Base-by-base conservation (phyloP, 2,329 filamentous ascomycete species). In the Diaporthe citriasiana region DNA sequence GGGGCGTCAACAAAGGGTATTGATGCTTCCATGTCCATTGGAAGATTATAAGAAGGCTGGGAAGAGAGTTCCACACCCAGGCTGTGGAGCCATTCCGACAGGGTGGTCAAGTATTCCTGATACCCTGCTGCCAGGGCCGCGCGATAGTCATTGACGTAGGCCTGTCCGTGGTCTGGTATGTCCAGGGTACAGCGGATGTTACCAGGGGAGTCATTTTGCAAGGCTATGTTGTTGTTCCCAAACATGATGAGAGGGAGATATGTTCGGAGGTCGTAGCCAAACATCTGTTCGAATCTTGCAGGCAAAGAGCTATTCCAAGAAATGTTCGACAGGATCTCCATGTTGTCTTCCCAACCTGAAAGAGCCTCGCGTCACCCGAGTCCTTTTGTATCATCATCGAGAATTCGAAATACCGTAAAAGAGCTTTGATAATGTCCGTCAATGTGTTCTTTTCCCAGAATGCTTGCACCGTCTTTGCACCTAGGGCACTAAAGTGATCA, bases 41-140 rank as follows among this genome's bases (percentile, higher is more conserved):
- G 82, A 10, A 85, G 57, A 66, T 85, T 84, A 74, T 87, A 87
- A 0, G 78, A 80, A 0, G 82, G 76, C 74, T 87, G 85, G 1
- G 79, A 76, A 0, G 84, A 86, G 59, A 80, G 82, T 45, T 83
- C 76, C 0, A 85, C 27, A 1, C 78, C 79, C 0, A 86, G 77
- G 25, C 77, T 65, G 1, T 76, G 55, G 12, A 82, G 76, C 82
- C 83, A 85, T 33, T 56, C 10, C 9, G 63, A 69, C 25, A 73
- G 19, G 10, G 71, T 53, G n/a, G 25, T n/a, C 6, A 73, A 53
- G 10, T 73, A 73, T 17, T 59, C 33, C 25, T 60, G 57, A 17
- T 60, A 45, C 13, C 57, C 57, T 12, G 57, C 57, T 60, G 57
- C 38, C 38, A 60, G n/a, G 19, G 57, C 25, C 19, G 57, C 57